These are phyloP conservation scores for Penicillium antarcticum DNA, from an alignment of 495 filamentous ascomycete species.

Conservation along the genomic window DNA sequence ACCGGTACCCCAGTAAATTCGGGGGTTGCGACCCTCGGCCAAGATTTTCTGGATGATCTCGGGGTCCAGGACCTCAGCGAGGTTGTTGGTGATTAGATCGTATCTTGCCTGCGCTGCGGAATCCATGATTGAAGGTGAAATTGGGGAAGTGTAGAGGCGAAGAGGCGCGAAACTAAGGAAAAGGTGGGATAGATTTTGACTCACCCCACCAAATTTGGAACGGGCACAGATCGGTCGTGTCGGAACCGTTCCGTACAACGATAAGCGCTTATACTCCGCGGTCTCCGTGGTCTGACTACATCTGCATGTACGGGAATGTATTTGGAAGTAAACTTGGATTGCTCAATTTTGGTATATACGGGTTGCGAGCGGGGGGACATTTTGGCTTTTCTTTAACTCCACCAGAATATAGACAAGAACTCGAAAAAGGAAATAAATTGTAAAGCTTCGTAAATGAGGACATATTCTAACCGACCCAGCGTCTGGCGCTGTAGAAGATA, in stretches of 20 bases:
- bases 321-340: neutral
- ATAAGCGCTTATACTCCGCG: too few species aligned
- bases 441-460: neutral
- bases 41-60: constrained; percentile 79
- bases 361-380: neutral
- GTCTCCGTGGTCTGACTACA: neutral
- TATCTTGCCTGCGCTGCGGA: constrained; percentile 36
- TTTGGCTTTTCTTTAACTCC: neutral
- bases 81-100: constrained; percentile 73
- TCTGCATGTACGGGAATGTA: neutral
- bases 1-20: constrained; percentile 76
- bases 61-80: constrained; percentile 79
- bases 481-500: constrained; percentile 74
- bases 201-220: too few species aligned
- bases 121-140: constrained; percentile 8
- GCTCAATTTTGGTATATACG: constrained; percentile 7
- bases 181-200: too few species aligned
- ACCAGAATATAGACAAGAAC: constrained; percentile 3
- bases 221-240: too few species aligned
- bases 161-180: too few species aligned
- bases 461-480: constrained; percentile 70
- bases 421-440: neutral
- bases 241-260: too few species aligned
- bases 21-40: constrained; percentile 64
- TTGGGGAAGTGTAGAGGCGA: too few species aligned